Evolutionary conservation across 345 rosid species (phyloP), one percentile per base, ranked within the genome.

Genomic region (Moringa oleifera): DNA sequence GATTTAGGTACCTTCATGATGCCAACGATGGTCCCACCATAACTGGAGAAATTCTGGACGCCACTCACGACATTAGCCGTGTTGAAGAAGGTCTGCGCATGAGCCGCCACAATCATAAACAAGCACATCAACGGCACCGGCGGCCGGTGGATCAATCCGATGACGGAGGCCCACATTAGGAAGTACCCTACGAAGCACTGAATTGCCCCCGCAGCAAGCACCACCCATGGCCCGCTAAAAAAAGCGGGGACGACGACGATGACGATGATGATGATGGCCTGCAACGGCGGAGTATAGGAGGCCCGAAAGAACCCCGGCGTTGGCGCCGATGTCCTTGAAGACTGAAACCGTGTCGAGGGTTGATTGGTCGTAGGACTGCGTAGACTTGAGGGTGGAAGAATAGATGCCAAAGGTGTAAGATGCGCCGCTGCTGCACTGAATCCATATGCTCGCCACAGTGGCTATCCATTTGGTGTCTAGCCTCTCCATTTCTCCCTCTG

Each of bases 271-370:
- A 8, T 33, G 25, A 58, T 52, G 25, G 50, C 61, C 55, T 4
- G 89, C 76, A 33, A 79, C 79, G 61, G 70, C 63, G 49, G 95
- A 65, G 71, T 89, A 92, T 7, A 92, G 78, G 66, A 89, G 76
- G 24, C 98, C 98, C 16, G 96, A 82, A 56, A 89, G 74, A 79
- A 85, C 45, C 5, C 95, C 98, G 74, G 73, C 79, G 85, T 89
- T 89, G 47, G 95, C 93, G 20, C 98, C 96, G 75, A 92, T 89
- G 78, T 92, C 95, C 51, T 92, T 92, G 80, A 87, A 89, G 77
- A 92, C 98, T 46, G 96, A 92, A 74, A 92, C 85, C 73, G 89
- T 89, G 80, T 92, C 98, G 66, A 92, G 98, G 7, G 98, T 92
- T 18, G 87, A 83, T 71, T 89, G 98, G 69, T 87, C 84, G 82